Evolutionary conservation across 2,329 filamentous ascomycete genomes (phyloP).

Genomic region (Penicillium sp.): DNA sequence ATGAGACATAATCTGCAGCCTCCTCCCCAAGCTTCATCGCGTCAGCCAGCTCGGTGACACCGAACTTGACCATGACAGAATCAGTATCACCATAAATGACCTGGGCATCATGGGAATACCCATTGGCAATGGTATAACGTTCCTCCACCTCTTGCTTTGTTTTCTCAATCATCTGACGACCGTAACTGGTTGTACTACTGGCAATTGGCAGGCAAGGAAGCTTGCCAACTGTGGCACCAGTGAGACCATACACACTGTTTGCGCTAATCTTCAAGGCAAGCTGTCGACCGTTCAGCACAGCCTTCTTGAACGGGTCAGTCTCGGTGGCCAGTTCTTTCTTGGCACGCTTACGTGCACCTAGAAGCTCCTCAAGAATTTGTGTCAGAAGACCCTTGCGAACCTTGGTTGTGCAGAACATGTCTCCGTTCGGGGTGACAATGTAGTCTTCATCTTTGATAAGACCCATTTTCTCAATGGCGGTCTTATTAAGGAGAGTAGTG

Average conservation of each 20-base stretch:
- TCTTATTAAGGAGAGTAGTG: constrained; percentile 83
- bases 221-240: constrained; percentile 93
- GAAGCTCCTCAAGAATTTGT: constrained; percentile 91
- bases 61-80: constrained; percentile 99
- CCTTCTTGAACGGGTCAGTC: constrained; percentile 96
- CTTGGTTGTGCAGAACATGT: constrained; percentile 86
- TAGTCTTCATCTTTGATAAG: constrained; percentile 91
- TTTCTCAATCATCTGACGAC: constrained; percentile 97
- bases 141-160: constrained; percentile 94
- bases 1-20: constrained; percentile 81
- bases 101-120: constrained; percentile 89
- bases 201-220: constrained; percentile 92
- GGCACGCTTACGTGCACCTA: constrained; percentile 89
- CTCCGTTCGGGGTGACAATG: constrained; percentile 90
- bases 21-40: constrained; percentile 96
- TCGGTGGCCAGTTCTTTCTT: constrained; percentile 87
- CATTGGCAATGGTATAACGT: constrained; percentile 87
- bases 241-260: constrained; percentile 97
- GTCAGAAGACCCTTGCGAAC: constrained; percentile 87
- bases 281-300: constrained; percentile 94
- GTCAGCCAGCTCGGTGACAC: constrained; percentile 78
- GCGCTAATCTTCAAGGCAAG: constrained; percentile 94
- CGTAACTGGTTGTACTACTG: constrained; percentile 94
- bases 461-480: constrained; percentile 69
- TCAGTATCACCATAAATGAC: constrained; percentile 99